phyloP scores from a whole-genome alignment of 257 asterid genomes.

The Nicotiana benthamiana region DNA sequence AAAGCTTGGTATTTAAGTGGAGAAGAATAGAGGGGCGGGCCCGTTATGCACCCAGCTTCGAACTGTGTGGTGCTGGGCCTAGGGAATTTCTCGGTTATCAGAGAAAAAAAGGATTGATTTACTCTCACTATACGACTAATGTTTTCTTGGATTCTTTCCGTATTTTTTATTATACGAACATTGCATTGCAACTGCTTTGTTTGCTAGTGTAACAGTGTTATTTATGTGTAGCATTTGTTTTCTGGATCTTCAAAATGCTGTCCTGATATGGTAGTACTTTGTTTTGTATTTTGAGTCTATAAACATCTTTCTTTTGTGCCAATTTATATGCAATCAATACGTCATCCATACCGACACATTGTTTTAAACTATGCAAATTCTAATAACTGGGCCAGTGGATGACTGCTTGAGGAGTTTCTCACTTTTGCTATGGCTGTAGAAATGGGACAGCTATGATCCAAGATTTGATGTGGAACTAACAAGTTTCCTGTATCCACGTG shows the following conservation, averaged over 20 bases:
- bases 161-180: too few relatives aligned
- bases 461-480: too few relatives aligned
- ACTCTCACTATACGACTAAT: neutral
- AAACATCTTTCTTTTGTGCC: neutral
- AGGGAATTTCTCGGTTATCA: neutral
- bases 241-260: neutral
- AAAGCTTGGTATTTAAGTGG: neutral
- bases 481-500: too few relatives aligned
- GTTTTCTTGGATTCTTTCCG: neutral
- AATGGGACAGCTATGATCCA: too few relatives aligned
- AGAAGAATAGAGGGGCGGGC: neutral
- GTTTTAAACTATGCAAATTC: neutral
- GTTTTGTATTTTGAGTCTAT: neutral
- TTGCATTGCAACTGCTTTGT: neutral
- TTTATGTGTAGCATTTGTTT: neutral
- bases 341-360: neutral
- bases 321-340: neutral
- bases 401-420: too few relatives aligned
- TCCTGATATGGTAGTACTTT: neutral
- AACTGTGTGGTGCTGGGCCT: neutral
- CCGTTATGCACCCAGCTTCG: neutral
- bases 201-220: neutral
- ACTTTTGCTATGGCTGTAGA: neutral
- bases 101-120: neutral
- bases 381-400: neutral